Base-by-base conservation (phyloP, 306 rosid genomes). In the Pyrus betulifolia region DNA sequence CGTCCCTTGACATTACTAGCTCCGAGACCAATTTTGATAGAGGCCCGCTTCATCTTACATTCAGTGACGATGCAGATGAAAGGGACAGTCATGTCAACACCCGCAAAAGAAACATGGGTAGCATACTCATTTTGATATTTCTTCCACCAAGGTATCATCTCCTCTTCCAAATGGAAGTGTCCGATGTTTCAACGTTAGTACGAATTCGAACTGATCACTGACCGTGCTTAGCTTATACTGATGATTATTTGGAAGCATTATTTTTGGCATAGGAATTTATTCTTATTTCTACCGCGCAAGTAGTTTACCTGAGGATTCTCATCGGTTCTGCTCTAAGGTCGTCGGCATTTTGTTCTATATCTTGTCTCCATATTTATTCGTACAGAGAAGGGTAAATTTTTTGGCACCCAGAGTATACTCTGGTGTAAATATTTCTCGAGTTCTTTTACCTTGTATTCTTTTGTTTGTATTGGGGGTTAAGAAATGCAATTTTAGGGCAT, bases 111-210 rank as follows among this genome's bases (percentile, higher is more conserved):
- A 85, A 83, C 75, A 69, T 92, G 87, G 97, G 97, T 30, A 78
- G 84, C 85, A 86, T 92, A 66, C 91, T 71, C 51, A 71, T 95
- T 74, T 85, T 95, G 78, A 90, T 95, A 84, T 91, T 90, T 87
- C 97, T 95, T 84, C 98, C 98, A 33, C 98, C 98, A 0, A 84
- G 96, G 86, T 92, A 89, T 79, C 98, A 95, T 91, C 96, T 95
- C 67, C 98, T 95, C 86, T 88, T 95, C 82, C 92, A 90, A 78
- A 88, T 92, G 97, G 98, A 92, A 84, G 98, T 95, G 31, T 87
- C 88, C 8, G 93, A 95, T 79, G 79, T 80, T 86, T 95, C 97
- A 71, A 90, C 97, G 27, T 84, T 95, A 74, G 97, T 95, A 68
- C 92, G 93, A 45, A 95, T 95, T 64, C 90, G 93, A 74, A 95